phyloP scores from a whole-genome alignment of 495 filamentous ascomycete genomes.

The Podospora pseudocomata region DNA sequence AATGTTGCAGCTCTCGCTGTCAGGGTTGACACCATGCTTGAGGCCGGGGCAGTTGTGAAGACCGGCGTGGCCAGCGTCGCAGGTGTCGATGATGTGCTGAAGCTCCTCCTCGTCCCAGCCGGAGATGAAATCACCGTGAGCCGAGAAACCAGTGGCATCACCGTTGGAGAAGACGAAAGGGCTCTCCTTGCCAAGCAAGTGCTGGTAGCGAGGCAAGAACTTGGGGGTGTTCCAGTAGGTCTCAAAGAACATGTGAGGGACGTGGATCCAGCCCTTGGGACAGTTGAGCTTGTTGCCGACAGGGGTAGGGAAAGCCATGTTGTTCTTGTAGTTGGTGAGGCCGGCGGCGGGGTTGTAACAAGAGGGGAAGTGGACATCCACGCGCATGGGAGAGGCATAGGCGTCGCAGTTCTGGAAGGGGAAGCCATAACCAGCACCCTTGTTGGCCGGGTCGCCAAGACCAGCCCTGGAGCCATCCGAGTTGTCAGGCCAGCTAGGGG shows the following conservation, averaged over 20 bases:
- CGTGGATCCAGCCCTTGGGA: constrained; percentile 56
- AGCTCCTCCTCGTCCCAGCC: constrained; percentile 65
- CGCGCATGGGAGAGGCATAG: constrained; percentile 52
- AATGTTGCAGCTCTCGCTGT: constrained; percentile 46
- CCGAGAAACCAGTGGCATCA: constrained; percentile 54
- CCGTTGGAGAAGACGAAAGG: constrained; percentile 66
- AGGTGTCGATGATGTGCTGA: constrained; percentile 58
- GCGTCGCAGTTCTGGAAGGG: constrained; percentile 52
- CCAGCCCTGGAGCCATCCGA: constrained; percentile 48
- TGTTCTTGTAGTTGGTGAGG: constrained; percentile 45
- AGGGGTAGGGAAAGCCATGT: constrained; percentile 51
- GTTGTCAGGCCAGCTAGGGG: constrained; percentile 46
- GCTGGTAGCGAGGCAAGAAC: constrained; percentile 51
- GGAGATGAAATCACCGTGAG: constrained; percentile 70
- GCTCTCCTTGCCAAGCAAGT: constrained; percentile 51
- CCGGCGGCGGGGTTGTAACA: constrained; percentile 60
- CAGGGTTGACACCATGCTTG: constrained; percentile 39
- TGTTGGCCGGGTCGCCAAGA: constrained; percentile 48
- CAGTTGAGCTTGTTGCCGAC: constrained; percentile 56
- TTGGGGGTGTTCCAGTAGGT: constrained; percentile 59
- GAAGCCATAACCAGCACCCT: constrained; percentile 48
- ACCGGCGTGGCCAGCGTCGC: constrained; percentile 50
- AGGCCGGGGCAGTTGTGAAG: constrained; percentile 55
- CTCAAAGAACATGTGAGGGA: constrained; percentile 64
- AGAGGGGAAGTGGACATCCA: constrained; percentile 51